Evolutionary conservation across 805 yeast species (phyloP).

Genomic region (Wickerhamiella dianesei): DNA sequence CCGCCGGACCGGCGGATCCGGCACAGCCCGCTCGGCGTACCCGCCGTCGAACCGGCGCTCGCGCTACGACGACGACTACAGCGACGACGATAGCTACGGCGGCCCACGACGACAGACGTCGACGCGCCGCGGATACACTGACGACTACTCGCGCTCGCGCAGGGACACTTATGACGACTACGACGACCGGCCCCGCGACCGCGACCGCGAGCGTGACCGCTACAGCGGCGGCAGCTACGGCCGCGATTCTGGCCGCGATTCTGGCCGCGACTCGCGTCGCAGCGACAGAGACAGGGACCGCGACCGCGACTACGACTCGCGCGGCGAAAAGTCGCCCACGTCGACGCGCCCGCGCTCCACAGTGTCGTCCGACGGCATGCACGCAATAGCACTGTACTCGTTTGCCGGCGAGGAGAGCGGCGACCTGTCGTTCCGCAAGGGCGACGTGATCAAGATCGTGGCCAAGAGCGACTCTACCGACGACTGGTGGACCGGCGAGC

Average conservation of each 20-base stretch:
- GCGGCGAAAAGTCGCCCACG: conserved; percentile 1
- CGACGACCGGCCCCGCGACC: conserved; percentile 2
- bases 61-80: conserved; percentile 15
- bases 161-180: conserved; percentile 16
- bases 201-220: conserved; percentile 15
- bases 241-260: conserved; percentile 3
- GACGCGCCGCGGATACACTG: conserved; percentile 12
- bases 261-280: neutral
- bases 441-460: conserved; percentile 78
- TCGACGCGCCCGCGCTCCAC: conserved; percentile 5
- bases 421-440: conserved; percentile 84
- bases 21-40: conserved; percentile 1
- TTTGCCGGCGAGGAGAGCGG: conserved; percentile 91
- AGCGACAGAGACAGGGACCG: conserved; percentile 1
- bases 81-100: conserved; percentile 4
- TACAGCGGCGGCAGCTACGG: conserved; percentile 14
- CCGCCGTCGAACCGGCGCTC: neutral
- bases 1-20: neutral
- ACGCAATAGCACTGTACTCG: conserved; percentile 79
- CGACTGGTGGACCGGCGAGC: conserved; percentile 98
- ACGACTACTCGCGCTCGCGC: conserved; percentile 17
- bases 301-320: neutral
- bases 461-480: conserved; percentile 79
- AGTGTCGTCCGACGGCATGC: conserved; percentile 35
- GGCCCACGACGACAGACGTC: conserved; percentile 4